A percentile compares a stretch with the other conserved stretches of the same genome.
phyloP scores from a whole-genome alignment of 768 basidiomycete genomes.

The Baorangia bicolor region DNA sequence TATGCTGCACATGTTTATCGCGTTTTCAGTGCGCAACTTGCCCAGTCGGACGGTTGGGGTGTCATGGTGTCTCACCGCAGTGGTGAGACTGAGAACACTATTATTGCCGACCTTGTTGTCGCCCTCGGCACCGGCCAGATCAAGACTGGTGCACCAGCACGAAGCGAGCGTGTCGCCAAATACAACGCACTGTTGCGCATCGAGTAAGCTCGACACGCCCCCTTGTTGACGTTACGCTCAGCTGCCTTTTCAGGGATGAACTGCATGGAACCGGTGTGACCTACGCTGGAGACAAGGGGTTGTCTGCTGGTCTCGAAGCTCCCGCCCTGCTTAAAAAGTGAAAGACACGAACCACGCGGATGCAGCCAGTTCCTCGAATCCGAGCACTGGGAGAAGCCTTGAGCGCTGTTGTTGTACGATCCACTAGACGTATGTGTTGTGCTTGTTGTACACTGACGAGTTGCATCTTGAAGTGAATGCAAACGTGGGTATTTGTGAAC shows the following conservation, averaged over 20 bases:
- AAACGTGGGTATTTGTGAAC: conserved; percentile 8
- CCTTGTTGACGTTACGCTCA: not conserved
- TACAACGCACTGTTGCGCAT: conserved; percentile 90
- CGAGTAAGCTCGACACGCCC: conserved; percentile 53
- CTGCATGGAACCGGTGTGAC: conserved; percentile 58
- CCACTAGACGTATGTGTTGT: conserved; percentile 23
- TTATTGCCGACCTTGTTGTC: conserved; percentile 94
- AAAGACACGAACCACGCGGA: conserved; percentile 6
- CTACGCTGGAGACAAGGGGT: conserved; percentile 77
- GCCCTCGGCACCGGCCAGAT: conserved; percentile 92
- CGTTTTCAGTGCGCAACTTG: conserved; percentile 76
- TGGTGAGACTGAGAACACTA: conserved; percentile 96
- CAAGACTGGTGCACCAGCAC: conserved; percentile 97
- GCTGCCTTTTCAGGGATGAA: conserved; percentile 58
- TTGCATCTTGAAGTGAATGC: conserved; percentile 16
- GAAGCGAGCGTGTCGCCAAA: conserved; percentile 95
- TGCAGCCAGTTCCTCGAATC: conserved; percentile 3
- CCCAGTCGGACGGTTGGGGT: conserved; percentile 96
- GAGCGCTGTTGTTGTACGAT: conserved; percentile 27
- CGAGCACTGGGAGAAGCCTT: not conserved
- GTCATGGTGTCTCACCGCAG: conserved; percentile 99
- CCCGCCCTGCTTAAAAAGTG: conserved; percentile 75
- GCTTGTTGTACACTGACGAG: conserved; percentile 28
- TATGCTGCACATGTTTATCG: not conserved
- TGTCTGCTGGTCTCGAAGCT: conserved; percentile 71